Evolutionary conservation across 2,329 filamentous ascomycete genomes (phyloP), one percentile per base, ranked within the genome.

Genomic region (Colletotrichum plurivorum): DNA sequence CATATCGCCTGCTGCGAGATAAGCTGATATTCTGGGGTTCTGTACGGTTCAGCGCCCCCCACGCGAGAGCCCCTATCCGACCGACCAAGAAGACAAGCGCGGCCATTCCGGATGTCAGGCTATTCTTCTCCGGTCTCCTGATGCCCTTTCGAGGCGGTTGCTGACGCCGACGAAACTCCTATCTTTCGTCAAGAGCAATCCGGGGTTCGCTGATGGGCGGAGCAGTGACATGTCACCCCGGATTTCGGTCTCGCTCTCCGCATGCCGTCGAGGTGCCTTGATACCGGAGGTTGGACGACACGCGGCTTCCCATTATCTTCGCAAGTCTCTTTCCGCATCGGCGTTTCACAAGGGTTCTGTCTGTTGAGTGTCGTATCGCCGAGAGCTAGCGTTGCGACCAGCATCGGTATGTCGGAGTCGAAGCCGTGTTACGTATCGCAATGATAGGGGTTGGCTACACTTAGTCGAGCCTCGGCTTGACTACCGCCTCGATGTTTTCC

Each of bases 1-100:
- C 52, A 8, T 25, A 36, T 52, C 36, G 31, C 45, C 62, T 51
- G 10, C 45, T 39, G 49, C 25, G 39, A 64, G 65, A 69, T 69
- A 59, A 69, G 61, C 53, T 51, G 20, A 20, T 25, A 55, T 27
- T 43, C 36, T 41, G 48, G 46, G 46, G 36, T 25, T 57, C 55
- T 57, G 31, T 46, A 52, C 22, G 31, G 31, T 36, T 36, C 31
- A 3, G 31, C 31, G 31, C 31, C 57, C 57, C 57, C 57, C 46
- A 60, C 57, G 57, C 57, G 22, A 60, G 10, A 48, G 31, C 57
- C 57, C 57, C 48, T 52, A 25, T 52, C 36, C 57, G 45, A 41
- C 57, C 49, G 43, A 52, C 18, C 57, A 46, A 60, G 57, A 25
- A 27, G 57, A 43, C 46, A 52, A 43, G 43, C 57, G 57, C 18